Percentiles rank a stretch among this genome's conserved stretches.
phyloP scores from a whole-genome alignment of 768 basidiomycete genomes.

The Phaeolepiota aurea region DNA sequence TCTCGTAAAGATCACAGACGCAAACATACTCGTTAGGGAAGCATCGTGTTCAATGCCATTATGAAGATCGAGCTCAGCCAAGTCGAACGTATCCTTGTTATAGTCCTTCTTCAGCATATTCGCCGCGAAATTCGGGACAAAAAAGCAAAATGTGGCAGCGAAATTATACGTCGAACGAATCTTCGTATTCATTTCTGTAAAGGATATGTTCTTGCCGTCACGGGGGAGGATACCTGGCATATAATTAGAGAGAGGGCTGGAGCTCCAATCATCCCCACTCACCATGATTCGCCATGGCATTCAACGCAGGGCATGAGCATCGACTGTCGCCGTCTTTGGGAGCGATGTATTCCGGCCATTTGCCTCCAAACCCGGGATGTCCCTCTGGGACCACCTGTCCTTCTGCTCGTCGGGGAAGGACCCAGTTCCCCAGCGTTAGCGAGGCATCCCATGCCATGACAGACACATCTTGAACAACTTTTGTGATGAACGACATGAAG shows the following conservation, averaged over 20 bases:
- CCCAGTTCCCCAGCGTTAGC: slow-evolving; percentile 41
- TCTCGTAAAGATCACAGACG: slow-evolving; percentile 1
- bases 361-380: slow-evolving; percentile 45
- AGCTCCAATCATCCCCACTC: slow-evolving; percentile 18
- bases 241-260: not conserved
- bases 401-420: slow-evolving; percentile 37
- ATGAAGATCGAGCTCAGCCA: slow-evolving; percentile 62
- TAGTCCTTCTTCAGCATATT: slow-evolving; percentile 50
- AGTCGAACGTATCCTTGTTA: slow-evolving; percentile 49
- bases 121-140: slow-evolving; percentile 56
- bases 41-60: slow-evolving; percentile 73
- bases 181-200: slow-evolving; percentile 34
- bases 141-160: slow-evolving; percentile 55
- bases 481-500: not conserved
- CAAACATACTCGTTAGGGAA: slow-evolving; percentile 24
- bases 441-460: slow-evolving; percentile 44
- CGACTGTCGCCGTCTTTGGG: slow-evolving; percentile 60
- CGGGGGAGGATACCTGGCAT: slow-evolving; percentile 51
- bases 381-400: slow-evolving; percentile 52
- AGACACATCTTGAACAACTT: slow-evolving; percentile 16
- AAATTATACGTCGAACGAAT: slow-evolving; percentile 64
- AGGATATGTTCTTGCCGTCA: slow-evolving; percentile 61
- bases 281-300: slow-evolving; percentile 84
- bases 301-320: slow-evolving; percentile 66
- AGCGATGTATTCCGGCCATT: slow-evolving; percentile 62